Percentiles rank a stretch among this genome's conserved stretches.
These are phyloP conservation scores for Cyphellophora europaea DNA, from an alignment of 2,329 filamentous ascomycete species.

Conservation along the genomic window DNA sequence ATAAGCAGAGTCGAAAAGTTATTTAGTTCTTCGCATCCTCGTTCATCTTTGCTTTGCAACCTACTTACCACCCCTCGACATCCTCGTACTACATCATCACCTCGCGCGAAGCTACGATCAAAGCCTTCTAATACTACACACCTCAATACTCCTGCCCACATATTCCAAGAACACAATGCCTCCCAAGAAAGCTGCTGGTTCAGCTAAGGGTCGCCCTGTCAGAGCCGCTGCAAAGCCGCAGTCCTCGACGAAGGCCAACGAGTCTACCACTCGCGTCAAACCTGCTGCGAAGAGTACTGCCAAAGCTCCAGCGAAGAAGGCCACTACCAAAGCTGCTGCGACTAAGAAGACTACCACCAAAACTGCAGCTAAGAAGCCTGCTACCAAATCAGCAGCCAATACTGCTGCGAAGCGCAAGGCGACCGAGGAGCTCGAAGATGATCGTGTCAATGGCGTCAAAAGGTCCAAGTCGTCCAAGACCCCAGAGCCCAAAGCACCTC, in stretches of 20 bases:
- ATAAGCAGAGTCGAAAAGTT: no score
- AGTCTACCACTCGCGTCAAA: background rate
- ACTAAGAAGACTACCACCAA: background rate
- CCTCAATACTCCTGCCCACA: no score
- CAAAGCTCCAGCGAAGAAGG: background rate
- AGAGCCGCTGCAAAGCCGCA: no score
- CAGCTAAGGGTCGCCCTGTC: background rate
- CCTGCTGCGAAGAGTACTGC: background rate
- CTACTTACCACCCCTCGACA: no score
- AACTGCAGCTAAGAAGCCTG: constrained; percentile 35
- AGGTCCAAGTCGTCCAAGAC: background rate
- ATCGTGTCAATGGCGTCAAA: constrained; percentile 16
- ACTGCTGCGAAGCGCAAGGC: constrained; percentile 22
- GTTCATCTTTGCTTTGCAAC: no score
- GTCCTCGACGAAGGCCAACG: no score
- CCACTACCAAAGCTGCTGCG: background rate
- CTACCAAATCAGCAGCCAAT: constrained; percentile 3
- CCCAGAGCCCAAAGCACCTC: background rate
- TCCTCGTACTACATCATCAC: no score
- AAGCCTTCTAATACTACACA: no score
- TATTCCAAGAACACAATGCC: no score
- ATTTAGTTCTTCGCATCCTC: no score
- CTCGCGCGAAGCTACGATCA: no score
- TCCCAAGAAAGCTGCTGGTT: background rate
- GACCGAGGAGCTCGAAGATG: constrained; percentile 31